Conservation (phyloP, 1,284 basidiomycete genomes). For the Naganishia albida region DNA sequence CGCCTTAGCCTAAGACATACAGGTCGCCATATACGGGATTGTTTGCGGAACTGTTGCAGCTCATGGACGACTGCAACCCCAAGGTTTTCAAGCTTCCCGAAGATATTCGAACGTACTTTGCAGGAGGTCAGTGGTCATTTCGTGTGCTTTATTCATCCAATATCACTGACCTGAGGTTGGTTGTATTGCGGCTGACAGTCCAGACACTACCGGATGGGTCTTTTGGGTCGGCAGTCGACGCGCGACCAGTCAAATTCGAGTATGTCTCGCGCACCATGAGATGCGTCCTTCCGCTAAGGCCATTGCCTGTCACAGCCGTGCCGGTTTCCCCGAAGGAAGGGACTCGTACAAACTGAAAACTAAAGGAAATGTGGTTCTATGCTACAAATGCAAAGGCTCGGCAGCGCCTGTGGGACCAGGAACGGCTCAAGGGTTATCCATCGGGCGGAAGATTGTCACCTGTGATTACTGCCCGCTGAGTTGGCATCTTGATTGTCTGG, state of each 20-base stretch:
- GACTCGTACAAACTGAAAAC: constrained; percentile 87
- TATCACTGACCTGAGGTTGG: neutral
- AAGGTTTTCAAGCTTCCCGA: constrained; percentile 82
- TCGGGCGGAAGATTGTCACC: constrained; percentile 67
- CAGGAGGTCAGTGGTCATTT: constrained; percentile 53
- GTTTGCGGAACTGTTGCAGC: constrained; percentile 43
- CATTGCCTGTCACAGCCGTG: constrained; percentile 63
- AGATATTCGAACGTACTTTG: constrained; percentile 82
- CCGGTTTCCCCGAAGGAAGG: constrained; percentile 84
- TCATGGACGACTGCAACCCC: constrained; percentile 53
- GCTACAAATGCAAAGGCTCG: constrained; percentile 83
- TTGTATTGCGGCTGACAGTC: constrained; percentile 57
- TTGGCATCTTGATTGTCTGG: constrained; percentile 96
- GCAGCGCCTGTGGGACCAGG: constrained; percentile 60
- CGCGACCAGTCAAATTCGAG: constrained; percentile 73
- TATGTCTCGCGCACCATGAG: constrained; percentile 34
- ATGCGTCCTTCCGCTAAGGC: constrained; percentile 3
- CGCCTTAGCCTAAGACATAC: constrained; percentile 4
- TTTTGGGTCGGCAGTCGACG: constrained; percentile 73
- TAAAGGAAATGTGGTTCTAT: constrained; percentile 77
- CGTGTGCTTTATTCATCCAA: neutral
- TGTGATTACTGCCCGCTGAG: constrained; percentile 95
- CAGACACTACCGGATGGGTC: constrained; percentile 69
- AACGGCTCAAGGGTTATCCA: constrained; percentile 26
- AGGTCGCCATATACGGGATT: constrained; percentile 29